These are phyloP conservation scores for Phytophthora europaea DNA, from an alignment of 352 stramenopile species.

Conservation along the genomic window DNA sequence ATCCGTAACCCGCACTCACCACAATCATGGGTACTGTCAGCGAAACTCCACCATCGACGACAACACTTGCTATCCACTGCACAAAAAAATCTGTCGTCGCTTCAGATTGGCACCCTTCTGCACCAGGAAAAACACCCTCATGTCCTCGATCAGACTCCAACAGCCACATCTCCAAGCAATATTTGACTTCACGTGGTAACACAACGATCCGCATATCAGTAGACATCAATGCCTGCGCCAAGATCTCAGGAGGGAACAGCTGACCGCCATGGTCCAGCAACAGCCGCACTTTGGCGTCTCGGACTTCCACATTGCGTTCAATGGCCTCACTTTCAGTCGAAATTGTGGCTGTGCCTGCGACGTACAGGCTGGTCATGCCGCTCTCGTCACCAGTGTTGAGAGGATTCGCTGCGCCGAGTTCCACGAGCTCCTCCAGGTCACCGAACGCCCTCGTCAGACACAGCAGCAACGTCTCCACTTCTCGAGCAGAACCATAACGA, in stretches of 20 bases:
- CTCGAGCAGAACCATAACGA: slow-evolving; percentile 11
- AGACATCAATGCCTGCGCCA: not conserved
- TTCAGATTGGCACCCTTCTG: not conserved
- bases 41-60: not conserved
- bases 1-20: slow-evolving; percentile 16
- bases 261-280: slow-evolving; percentile 14
- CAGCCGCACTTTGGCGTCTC: slow-evolving; percentile 14
- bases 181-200: not conserved
- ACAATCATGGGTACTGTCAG: slow-evolving; percentile 4
- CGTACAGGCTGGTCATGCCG: slow-evolving; percentile 23
- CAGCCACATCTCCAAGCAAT: slow-evolving; percentile 4
- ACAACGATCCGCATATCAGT: not conserved
- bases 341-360: slow-evolving; percentile 4
- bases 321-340: not conserved
- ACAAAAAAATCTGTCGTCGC: slow-evolving; percentile 12
- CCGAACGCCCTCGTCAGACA: slow-evolving; percentile 17
- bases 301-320: not conserved
- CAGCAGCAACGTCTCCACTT: slow-evolving; percentile 15
- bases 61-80: slow-evolving; percentile 11
- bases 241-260: slow-evolving; percentile 9
- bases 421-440: slow-evolving; percentile 3
- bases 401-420: slow-evolving; percentile 8
- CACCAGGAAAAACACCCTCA: not conserved
- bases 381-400: slow-evolving; percentile 14
- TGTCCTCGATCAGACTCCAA: slow-evolving; percentile 1